Evolutionary conservation across 148 eudicot genomes (phyloP).

Genomic region (Cornus controversa): DNA sequence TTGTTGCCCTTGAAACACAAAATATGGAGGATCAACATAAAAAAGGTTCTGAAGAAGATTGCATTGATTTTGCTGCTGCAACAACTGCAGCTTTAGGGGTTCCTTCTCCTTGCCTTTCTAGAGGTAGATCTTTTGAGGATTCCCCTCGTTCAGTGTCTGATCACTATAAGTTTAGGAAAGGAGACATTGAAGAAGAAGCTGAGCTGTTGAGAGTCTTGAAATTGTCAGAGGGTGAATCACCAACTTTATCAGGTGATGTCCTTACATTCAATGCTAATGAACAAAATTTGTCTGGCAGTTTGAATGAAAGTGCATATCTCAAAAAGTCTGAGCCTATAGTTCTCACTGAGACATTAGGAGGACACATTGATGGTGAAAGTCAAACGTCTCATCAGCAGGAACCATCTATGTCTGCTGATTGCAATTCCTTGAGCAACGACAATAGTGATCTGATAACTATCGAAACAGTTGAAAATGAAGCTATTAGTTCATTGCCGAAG

Average conservation of each 20-base stretch:
- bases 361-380: constrained; percentile 4
- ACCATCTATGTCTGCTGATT: constrained; percentile 28
- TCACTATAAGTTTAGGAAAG: constrained; percentile 43
- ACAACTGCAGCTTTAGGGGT: constrained; percentile 92
- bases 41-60: constrained; percentile 60
- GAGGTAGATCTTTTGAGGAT: constrained; percentile 66
- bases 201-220: constrained; percentile 57
- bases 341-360: constrained; percentile 23
- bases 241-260: constrained; percentile 19
- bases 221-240: constrained; percentile 47
- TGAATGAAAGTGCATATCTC: constrained; percentile 30
- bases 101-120: constrained; percentile 80
- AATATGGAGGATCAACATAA: constrained; percentile 40
- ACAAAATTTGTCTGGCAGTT: constrained; percentile 16
- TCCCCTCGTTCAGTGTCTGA: constrained; percentile 40
- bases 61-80: constrained; percentile 91
- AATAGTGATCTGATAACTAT: constrained; percentile 21
- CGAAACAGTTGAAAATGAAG: constrained; percentile 28
- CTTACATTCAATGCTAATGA: constrained; percentile 12
- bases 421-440: constrained; percentile 19
- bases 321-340: constrained; percentile 26
- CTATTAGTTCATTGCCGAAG: constrained; percentile 24
- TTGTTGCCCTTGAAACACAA: constrained; percentile 75
- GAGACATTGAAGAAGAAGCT: constrained; percentile 77
- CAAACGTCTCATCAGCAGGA: constrained; percentile 18